Percentiles rank a stretch among this genome's conserved stretches.
Evolutionary conservation across 2,329 filamentous ascomycete genomes (phyloP).

Genomic region (Ceratocystis variospora): DNA sequence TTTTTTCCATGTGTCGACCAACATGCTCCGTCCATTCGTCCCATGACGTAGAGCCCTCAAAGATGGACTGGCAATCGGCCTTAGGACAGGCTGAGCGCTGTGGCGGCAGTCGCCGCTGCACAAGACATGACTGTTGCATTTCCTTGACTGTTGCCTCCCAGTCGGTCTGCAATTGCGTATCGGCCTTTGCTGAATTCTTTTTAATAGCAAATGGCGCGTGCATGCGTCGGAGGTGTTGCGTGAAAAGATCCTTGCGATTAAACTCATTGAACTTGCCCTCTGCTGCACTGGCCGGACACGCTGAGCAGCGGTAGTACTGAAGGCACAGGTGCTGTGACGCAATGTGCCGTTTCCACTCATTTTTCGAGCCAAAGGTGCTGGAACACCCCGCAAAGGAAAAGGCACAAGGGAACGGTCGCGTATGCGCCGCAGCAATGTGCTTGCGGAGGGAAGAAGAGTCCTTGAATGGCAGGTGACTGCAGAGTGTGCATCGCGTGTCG

Average conservation of each 20-base stretch:
- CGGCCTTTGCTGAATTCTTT: slow-evolving; percentile 41
- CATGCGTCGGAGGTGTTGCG: slow-evolving; percentile 88
- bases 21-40: slow-evolving; percentile 88
- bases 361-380: slow-evolving; percentile 80
- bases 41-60: slow-evolving; percentile 64
- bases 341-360: slow-evolving; percentile 96
- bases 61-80: slow-evolving; percentile 55
- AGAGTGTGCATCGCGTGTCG: slow-evolving; percentile 47
- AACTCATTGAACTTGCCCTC: slow-evolving; percentile 57
- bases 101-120: slow-evolving; percentile 54
- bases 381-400: slow-evolving; percentile 73
- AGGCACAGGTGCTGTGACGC: slow-evolving; percentile 73
- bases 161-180: slow-evolving; percentile 45
- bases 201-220: slow-evolving; percentile 59
- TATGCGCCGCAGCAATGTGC: slow-evolving; percentile 54
- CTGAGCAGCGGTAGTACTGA: slow-evolving; percentile 50
- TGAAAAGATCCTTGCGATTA: slow-evolving; percentile 92
- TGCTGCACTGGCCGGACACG: slow-evolving; percentile 39
- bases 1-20: slow-evolving; percentile 73
- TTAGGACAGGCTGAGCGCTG: slow-evolving; percentile 56
- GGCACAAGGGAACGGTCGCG: slow-evolving; percentile 67
- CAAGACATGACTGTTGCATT: slow-evolving; percentile 62
- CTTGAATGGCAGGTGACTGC: slow-evolving; percentile 52
- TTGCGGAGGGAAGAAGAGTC: slow-evolving; percentile 52
- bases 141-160: slow-evolving; percentile 54